These are phyloP conservation scores for Naganishia sp. DNA, from an alignment of 1,284 basidiomycete genomes.

Conservation along the genomic window DNA sequence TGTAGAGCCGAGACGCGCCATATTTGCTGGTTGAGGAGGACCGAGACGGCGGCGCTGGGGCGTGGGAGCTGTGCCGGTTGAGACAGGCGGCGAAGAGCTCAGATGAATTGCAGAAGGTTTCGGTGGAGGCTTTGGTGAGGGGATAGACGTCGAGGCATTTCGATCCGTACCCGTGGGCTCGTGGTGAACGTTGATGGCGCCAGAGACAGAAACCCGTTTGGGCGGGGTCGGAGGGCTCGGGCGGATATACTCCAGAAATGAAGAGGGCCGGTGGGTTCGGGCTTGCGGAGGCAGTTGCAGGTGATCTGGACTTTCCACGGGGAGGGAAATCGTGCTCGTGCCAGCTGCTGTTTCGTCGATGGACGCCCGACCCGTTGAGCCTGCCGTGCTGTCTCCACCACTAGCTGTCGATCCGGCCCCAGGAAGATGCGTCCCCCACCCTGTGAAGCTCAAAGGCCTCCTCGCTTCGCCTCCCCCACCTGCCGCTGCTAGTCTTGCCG, in stretches of 20 bases:
- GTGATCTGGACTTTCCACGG: background rate
- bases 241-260: slow-evolving; percentile 23
- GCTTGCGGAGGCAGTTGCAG: background rate
- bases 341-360: slow-evolving; percentile 1
- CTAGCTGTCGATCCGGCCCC: slow-evolving; percentile 7
- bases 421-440: slow-evolving; percentile 19
- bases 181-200: background rate
- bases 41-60: slow-evolving; percentile 21
- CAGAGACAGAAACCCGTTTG: slow-evolving; percentile 1
- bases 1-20: slow-evolving; percentile 13
- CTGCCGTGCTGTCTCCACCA: slow-evolving; percentile 13
- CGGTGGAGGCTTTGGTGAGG: background rate
- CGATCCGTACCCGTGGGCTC: background rate
- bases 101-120: background rate
- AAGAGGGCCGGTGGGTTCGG: slow-evolving; percentile 1
- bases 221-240: slow-evolving; percentile 11
- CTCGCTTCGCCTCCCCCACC: slow-evolving; percentile 8
- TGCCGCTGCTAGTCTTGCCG: slow-evolving; percentile 17
- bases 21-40: slow-evolving; percentile 23
- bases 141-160: background rate
- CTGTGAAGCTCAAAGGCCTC: slow-evolving; percentile 23
- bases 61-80: background rate
- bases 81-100: slow-evolving; percentile 7
- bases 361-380: slow-evolving; percentile 17
- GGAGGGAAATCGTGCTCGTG: slow-evolving; percentile 2